Evolutionary conservation across 176 grass and related monocot species (phyloP), one percentile per base, ranked within the genome.

Genomic region (Tillandsia leiboldiana): DNA sequence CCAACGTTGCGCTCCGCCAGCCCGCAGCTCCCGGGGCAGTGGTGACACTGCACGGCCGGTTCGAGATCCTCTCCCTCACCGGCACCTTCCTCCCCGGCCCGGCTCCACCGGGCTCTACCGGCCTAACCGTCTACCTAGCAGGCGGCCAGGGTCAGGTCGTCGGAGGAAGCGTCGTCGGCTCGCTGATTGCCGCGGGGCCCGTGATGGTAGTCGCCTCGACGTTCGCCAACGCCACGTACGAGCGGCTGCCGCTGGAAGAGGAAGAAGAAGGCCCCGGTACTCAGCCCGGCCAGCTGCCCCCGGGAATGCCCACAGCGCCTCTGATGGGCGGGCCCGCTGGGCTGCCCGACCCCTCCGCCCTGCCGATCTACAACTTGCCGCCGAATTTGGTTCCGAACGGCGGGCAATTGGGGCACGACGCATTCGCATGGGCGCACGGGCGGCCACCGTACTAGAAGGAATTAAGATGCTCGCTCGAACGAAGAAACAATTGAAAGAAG

Each of bases 141-240:
- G 92, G 92, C 1, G 92, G 88, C 48, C 88, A 96, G 74, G 92
- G 92, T 10, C 92, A 96, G 67, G 88, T 96, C 9, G 86, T 96
- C 15, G 92, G 92, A 10, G 92, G 92, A 51, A 89, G 86, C 42
- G 88, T 96, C 17, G 92, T 92, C 6, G 86, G 92, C 12, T 72
- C 92, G 2, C 81, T 96, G 49, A 51, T 89, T 59, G 92, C 92
- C 29, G 86, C 88, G 0, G 92, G 92, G 0, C 86, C 92, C 1
- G 86, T 96, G 59, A 96, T 96, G 86, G 86, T 96, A 65, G 85
- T 96, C 74, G 92, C 92, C n/a, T 96, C 92, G 15, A 92, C 92
- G 50, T 96, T 96, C 73, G 75, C 92, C 15, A 96, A 96, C 80
- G 92, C 92, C 49, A 92, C 88, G 23, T 96, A 96, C 70, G 92